Conservation (phyloP, 2,329 filamentous ascomycete genomes). For the Sporothrix phasma region DNA sequence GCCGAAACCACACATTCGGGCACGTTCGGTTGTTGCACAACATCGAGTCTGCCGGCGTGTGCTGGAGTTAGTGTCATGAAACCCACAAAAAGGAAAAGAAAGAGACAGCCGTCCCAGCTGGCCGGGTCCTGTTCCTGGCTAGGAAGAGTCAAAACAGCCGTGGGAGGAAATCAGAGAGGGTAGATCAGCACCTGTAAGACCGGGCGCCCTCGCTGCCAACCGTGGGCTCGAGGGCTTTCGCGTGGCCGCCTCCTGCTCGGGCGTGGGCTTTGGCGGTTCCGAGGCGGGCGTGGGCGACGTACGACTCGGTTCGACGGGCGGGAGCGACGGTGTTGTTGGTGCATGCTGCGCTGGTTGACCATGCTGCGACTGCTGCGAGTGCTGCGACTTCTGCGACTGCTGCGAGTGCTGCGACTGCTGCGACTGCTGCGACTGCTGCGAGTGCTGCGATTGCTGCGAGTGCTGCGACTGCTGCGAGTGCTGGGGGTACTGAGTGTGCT, state of each 20-base stretch:
- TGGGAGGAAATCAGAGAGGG: no score
- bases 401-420: no score
- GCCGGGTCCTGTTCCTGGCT: not conserved
- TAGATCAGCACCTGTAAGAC: conserved; percentile 17
- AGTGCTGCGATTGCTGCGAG: not conserved
- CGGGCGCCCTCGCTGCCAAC: conserved; percentile 18
- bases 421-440: not conserved
- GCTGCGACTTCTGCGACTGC: no score
- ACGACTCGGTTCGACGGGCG: conserved; percentile 2
- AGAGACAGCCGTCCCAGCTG: not conserved
- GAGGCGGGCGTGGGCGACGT: conserved; percentile 11
- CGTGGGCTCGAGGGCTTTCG: conserved; percentile 18
- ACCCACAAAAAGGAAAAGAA: not conserved
- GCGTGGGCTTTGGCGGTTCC: conserved; percentile 13
- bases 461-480: conserved; percentile 4
- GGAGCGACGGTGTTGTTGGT: not conserved
- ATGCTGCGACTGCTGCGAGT: not conserved
- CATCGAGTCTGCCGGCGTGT: conserved; percentile 48
- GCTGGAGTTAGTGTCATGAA: conserved; percentile 7
- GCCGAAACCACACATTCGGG: conserved; percentile 97
- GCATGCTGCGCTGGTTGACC: conserved; percentile 3
- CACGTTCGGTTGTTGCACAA: conserved; percentile 84
- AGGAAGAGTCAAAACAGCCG: no score
- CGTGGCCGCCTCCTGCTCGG: conserved; percentile 19
- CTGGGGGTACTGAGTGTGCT: conserved; percentile 9